Evolutionary conservation across 169 alveolate species (phyloP).

Genomic region (Plasmodium coatneyi): DNA sequence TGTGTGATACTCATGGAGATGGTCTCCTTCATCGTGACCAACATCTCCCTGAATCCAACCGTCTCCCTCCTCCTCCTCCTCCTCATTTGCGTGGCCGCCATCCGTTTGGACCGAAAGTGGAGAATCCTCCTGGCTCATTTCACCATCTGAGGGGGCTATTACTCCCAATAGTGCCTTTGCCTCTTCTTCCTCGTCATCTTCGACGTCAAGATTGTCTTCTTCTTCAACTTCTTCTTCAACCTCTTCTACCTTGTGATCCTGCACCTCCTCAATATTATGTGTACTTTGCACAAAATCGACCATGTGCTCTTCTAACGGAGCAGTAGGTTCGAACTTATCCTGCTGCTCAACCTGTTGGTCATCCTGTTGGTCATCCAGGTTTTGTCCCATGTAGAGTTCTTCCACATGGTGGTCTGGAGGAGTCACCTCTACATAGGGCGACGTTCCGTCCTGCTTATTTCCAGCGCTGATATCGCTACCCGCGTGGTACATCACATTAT

Average conservation of each 20-base stretch:
- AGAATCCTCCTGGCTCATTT: neutral
- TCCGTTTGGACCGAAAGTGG: neutral
- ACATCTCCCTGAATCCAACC: neutral
- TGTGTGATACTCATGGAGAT: neutral
- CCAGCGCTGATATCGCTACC: neutral
- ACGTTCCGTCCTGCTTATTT: neutral
- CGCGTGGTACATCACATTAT: neutral
- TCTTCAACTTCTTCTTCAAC: too few relatives aligned
- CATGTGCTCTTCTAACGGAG: neutral
- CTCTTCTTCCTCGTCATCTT: neutral
- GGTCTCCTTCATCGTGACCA: neutral
- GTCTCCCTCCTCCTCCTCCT: too few relatives aligned
- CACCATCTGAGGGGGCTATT: neutral
- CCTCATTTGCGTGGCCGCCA: neutral
- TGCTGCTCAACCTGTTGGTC: neutral
- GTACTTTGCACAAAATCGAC: neutral
- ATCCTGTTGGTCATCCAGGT: neutral
- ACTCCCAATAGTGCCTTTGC: neutral
- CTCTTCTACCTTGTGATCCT: neutral
- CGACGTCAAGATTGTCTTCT: too few relatives aligned
- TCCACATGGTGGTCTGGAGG: neutral
- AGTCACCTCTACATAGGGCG: neutral
- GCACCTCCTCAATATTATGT: neutral
- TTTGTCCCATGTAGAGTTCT: neutral
- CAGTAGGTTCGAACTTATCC: neutral